Evolutionary conservation across 768 basidiomycete genomes (phyloP), one percentile per base, ranked within the genome.

Genomic region (Trametes punicea): DNA sequence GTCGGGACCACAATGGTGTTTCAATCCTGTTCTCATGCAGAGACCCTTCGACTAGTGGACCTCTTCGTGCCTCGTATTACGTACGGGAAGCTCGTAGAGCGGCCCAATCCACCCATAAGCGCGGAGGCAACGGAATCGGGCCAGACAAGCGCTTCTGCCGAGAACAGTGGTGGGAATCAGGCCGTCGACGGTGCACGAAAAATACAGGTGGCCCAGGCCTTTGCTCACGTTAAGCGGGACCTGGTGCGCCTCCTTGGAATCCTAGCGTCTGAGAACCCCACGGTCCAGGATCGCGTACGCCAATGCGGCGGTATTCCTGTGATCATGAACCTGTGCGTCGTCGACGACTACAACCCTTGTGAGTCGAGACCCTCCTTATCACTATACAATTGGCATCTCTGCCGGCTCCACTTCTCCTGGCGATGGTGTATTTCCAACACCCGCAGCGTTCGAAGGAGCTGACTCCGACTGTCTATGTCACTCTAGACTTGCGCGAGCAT

Each of bases 271-370:
- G 80, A 78, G 41, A 76, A 78, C 61, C 83, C 71, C 66, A 75
- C 71, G 27, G 83, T 86, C 38, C 93, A 95, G 66, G 89, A 96
- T 69, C 80, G 83, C 8, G 77, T 86, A 36, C 79, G 93, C 46
- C 70, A 70, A 31, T 82, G 78, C 60, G 87, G 82, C 21, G 93
- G 93, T 42, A 83, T 97, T 56, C 79, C 85, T 48, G 80, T 92
- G 42, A 78, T 96, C 16, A 84, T 97, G 82, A 89, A 88, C 66
- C 76, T 94, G 72, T 95, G 93, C 69, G 90, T 91, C 16, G 75
- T 93, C 25, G 94, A 98, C 68, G 93, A 94, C 64, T 74, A 87
- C 55, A 97, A 95, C 71, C 94, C 94, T 34, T 94, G 94, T 96
- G 69, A 72, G 93, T 83, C 31, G 23, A 39, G 39, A 27, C 23